Evolutionary conservation across 2,329 filamentous ascomycete species (phyloP), one percentile per base, ranked within the genome.

Genomic region (Claviceps cyperi): DNA sequence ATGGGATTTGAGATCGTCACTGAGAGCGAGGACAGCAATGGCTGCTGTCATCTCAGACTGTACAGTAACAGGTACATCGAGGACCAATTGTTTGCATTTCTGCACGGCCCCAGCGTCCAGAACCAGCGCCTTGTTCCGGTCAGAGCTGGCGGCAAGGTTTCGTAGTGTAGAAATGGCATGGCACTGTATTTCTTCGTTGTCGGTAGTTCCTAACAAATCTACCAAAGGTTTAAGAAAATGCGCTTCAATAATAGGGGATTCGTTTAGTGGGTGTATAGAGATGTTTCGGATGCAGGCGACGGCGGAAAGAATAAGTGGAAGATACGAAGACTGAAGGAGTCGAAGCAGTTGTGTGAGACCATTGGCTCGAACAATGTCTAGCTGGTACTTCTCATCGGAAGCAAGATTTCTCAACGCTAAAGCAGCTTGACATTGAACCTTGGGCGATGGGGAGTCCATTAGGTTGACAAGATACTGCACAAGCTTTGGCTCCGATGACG

Each of bases 31-130:
- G 14, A 98, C 92, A 38, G 92, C 92, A 66, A 98, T 96, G 1
- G 92, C 92, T n/a, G 92, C 92, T 4, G 92, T 98, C 92, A 98
- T 98, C 67, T 98, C 92, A 2, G 90, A 96, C 65, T 98, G 92
- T 2, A 98, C 92, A 39, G 86, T 91, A 46, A 97, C 77, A 0
- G 92, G 89, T 2, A 97, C 92, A 50, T 94, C 84, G 17, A 98
- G 74, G 22, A 98, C 90, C 48, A 98, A 76, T 63, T 97, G 88
- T 69, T 96, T 97, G 80, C 92, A 98, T 66, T 97, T 97, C 64
- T 97, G 89, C 39, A 98, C 92, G 2, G 92, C 92, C 22, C 92
- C 92, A 36, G 92, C 92, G 67, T 97, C 89, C 46, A 98, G 72
- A 1, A 98, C 92, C n/a, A 98, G 76, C 52, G 94, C 86, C 71